Base-by-base conservation (phyloP, 805 yeast species). In the Hanseniaspora clermontiae region DNA sequence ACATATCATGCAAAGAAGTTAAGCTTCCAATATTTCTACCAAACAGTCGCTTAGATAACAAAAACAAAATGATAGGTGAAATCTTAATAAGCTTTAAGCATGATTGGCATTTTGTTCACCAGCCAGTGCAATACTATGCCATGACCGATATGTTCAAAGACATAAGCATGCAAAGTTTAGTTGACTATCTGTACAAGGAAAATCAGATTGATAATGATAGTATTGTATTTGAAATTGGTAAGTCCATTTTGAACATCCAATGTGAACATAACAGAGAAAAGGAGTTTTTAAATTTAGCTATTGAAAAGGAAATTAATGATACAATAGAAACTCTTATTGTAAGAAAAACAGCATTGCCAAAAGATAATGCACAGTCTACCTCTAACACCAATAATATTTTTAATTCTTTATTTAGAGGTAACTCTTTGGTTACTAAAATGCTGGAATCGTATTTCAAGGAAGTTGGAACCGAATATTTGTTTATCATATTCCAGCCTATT, bases 391-490 rank as follows among this genome's bases (percentile, higher is more conserved):
- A 60, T 9, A 65, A 64, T 72, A 45, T 80, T 3, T 76, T 78
- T 60, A 82, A 79, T 60, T 77, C 87, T 0, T 66, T 87, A 15
- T 91, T 91, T 64, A 75, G 98, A 61, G 96, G 96, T 0, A 85
- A 87, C 57, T 82, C 95, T 0, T 74, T 91, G 5, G 74, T 93
- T 59, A 83, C 96, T 0, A 87, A 87, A 65, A 76, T 95, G 0
- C 66, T 90, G 55, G 98, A 91, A 63, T 75, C 78, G 58, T 88
- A 81, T 64, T 82, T 85, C 65, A 74, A 83, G 43, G 72, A 91
- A 63, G 74, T 84, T 19, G 97, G 97, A 0, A 83, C 79, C 59
- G 89, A 83, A 59, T 87, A 87, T 64, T 66, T 93, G 37, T 84
- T 83, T 57, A 77, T 77, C 60, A 80, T 86, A 3, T 75, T 91